These are phyloP conservation scores for Ogataea chonburiensis DNA, from an alignment of 805 yeast species.

Conservation along the genomic window DNA sequence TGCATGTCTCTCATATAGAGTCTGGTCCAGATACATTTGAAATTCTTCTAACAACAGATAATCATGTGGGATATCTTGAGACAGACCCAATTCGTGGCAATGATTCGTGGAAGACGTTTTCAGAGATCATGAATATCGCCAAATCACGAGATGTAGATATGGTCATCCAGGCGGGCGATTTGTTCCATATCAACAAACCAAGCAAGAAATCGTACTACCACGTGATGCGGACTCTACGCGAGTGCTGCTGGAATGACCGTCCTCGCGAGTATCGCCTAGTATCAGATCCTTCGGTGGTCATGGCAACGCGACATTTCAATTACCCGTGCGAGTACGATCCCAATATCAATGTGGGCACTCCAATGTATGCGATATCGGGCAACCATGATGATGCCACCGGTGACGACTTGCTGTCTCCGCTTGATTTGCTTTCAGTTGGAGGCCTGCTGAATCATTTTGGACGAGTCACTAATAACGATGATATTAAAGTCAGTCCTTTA, in stretches of 20 bases:
- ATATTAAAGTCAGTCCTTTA: conserved; percentile 71
- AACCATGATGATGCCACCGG: conserved; percentile 98
- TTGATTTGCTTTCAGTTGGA: conserved; percentile 77
- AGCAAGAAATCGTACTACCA: conserved; percentile 81
- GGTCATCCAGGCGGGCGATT: conserved; percentile 89
- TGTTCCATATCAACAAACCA: conserved; percentile 90
- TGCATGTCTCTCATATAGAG: conserved; percentile 43
- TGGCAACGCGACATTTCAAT: conserved; percentile 59
- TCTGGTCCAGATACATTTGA: conserved; percentile 67
- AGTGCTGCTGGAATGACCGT: conserved; percentile 76
- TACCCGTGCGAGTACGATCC: conserved; percentile 88
- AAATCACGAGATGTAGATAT: conserved; percentile 73
- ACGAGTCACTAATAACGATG: conserved; percentile 69
- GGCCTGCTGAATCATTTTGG: conserved; percentile 93
- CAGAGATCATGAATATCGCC: conserved; percentile 78
- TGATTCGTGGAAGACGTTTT: conserved; percentile 85
- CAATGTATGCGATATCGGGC: conserved; percentile 90
- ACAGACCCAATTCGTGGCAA: conserved; percentile 86
- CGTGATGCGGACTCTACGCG: conserved; percentile 69
- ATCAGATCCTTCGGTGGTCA: conserved; percentile 68
- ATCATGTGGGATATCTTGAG: conserved; percentile 93
- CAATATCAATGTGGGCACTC: conserved; percentile 82
- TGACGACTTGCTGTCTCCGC: conserved; percentile 73
- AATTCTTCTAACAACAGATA: conserved; percentile 86
- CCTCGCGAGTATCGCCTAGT: conserved; percentile 84